Evolutionary conservation across 495 filamentous ascomycete species (phyloP).

Genomic region (Chaetomium cochliodes): DNA sequence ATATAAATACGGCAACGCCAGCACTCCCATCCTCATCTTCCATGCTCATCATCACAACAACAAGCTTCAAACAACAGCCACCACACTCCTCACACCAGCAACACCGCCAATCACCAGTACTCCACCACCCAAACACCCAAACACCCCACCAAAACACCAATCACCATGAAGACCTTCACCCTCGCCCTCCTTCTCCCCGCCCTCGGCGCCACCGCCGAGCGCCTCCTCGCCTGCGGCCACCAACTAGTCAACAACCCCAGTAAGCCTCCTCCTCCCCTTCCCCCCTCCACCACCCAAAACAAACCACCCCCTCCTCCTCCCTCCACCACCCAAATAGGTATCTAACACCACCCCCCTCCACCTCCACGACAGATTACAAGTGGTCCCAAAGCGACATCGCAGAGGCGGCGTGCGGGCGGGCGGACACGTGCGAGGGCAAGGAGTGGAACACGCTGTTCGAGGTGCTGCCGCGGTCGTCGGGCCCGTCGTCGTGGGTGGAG

Average conservation of each 20-base stretch:
- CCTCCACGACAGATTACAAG: background rate
- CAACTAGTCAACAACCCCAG: background rate
- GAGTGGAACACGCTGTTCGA: conserved; percentile 16
- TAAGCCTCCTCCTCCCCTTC: background rate
- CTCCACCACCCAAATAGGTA: too few species aligned
- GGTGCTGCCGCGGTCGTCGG: conserved; percentile 10
- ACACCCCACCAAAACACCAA: background rate
- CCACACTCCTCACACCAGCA: background rate
- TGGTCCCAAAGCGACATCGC: conserved; percentile 6
- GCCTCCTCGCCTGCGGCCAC: conserved; percentile 2
- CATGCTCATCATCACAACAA: too few species aligned
- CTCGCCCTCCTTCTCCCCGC: background rate
- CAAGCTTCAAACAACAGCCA: background rate
- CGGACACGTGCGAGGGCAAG: conserved; percentile 12
- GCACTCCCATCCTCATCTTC: too few species aligned
- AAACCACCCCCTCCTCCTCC: too few species aligned
- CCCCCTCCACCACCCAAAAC: too few species aligned
- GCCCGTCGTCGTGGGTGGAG: conserved; percentile 37
- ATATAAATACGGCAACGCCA: too few species aligned
- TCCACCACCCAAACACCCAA: background rate
- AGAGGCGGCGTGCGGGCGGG: background rate
- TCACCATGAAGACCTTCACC: conserved; percentile 3
- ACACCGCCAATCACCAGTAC: background rate
- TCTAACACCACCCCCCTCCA: background rate
- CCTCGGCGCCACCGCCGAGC: background rate